A percentile compares a stretch with the other conserved stretches of the same genome.
phyloP scores from a whole-genome alignment of 164 flowering plant species.

The Liquidambar formosana region DNA sequence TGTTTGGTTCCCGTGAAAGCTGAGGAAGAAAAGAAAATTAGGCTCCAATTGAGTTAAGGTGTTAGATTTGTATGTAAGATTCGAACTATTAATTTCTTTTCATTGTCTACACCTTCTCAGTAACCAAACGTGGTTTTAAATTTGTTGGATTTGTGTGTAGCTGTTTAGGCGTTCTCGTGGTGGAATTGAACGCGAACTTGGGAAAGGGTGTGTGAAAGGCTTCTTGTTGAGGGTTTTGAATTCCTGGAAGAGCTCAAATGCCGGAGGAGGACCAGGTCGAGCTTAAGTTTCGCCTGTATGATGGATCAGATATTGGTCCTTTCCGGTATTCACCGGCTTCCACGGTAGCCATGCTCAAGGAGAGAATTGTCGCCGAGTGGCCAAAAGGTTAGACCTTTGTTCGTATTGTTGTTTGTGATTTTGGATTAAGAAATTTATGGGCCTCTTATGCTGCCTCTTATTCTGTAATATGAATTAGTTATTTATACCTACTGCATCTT shows the following conservation, averaged over 20 bases:
- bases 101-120: too few species aligned
- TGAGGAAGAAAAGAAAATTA: too few species aligned
- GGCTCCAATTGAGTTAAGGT: too few species aligned
- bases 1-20: too few species aligned
- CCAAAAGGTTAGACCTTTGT: conserved; percentile 28
- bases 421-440: too few species aligned
- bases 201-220: too few species aligned
- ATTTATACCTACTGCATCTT: not conserved
- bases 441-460: not conserved
- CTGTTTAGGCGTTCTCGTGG: not conserved
- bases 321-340: conserved; percentile 39
- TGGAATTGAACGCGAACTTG: not conserved
- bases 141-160: not conserved
- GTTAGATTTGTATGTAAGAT: too few species aligned
- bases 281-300: conserved; percentile 39
- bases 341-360: conserved; percentile 37
- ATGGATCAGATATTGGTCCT: conserved; percentile 47
- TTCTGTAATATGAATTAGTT: not conserved
- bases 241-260: conserved; percentile 24
- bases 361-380: conserved; percentile 37
- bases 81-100: too few species aligned
- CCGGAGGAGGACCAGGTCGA: conserved; percentile 40
- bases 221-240: not conserved
- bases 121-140: not conserved
- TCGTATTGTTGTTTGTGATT: not conserved